Evolutionary conservation across 352 stramenopile species (phyloP).

Genomic region (Phytopythium montanum): DNA sequence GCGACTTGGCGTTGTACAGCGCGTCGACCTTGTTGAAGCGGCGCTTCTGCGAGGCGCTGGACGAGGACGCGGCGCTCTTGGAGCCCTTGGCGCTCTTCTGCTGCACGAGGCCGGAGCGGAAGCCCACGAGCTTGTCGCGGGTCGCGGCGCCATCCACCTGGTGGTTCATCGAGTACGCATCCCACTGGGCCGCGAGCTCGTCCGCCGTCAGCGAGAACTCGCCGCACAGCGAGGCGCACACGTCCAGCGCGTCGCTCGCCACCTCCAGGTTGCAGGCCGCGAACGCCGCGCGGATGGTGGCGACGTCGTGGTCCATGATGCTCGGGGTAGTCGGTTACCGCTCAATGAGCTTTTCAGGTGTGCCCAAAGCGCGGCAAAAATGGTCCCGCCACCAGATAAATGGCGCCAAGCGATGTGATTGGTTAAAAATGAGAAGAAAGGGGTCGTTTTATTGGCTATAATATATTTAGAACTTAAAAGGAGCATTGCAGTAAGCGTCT

Average conservation of each 20-base stretch:
- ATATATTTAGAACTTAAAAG: neutral
- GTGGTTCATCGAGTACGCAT: constrained; percentile 86
- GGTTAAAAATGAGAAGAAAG: neutral
- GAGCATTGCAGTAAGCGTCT: neutral
- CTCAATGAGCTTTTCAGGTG: neutral
- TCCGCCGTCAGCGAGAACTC: constrained; percentile 80
- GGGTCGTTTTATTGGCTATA: neutral
- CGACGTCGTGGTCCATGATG: constrained; percentile 55
- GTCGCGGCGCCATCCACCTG: constrained; percentile 55
- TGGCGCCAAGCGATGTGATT: neutral
- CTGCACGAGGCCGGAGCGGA: constrained; percentile 69
- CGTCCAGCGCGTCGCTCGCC: constrained; percentile 53
- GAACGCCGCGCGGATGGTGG: constrained; percentile 66
- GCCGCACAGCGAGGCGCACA: constrained; percentile 62
- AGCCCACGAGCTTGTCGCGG: constrained; percentile 54
- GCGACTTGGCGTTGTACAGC: constrained; percentile 73
- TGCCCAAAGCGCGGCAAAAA: constrained; percentile 10
- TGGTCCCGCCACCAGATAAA: neutral
- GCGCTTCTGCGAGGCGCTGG: constrained; percentile 36
- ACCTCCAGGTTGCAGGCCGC: constrained; percentile 74
- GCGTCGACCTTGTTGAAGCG: constrained; percentile 56
- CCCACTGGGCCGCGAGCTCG: constrained; percentile 76
- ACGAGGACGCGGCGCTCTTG: neutral
- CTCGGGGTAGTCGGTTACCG: neutral
- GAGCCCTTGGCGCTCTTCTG: constrained; percentile 41